Evolutionary conservation across 148 eudicot species (phyloP), one percentile per base, ranked within the genome.

Genomic region (Cornus kousa): DNA sequence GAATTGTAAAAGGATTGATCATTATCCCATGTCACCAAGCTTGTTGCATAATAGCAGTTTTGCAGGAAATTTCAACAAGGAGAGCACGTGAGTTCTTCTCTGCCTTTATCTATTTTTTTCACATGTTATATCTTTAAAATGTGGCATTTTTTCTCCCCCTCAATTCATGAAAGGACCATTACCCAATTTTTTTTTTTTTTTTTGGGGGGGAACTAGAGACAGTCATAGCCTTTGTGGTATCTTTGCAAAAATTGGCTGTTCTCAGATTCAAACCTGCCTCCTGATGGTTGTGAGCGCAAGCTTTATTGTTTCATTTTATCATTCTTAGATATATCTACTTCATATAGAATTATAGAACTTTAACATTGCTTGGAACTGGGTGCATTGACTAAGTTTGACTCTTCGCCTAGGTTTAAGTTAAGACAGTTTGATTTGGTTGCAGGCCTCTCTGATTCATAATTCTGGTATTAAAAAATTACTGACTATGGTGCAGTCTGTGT

Each of bases 21-120:
- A 74, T 69, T 86, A 57, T 66, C 92, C 93, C 37, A 91, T 94
- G 43, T 91, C 95, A 60, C 99, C 98, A 16, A 97, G 99, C 83
- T 86, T 91, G 86, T 82, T 97, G 80, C 99, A 97, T 82, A 88
- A 88, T 79, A 89, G 86, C 79, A 89, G 80, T 76, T 87, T 79
- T 70, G 76, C 82, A 3, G 79, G 86, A 78, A 87, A 82, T 82
- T 85, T 85, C 81, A 86, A 80, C 89, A 90, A 90, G 86, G 97
- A 93, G 69, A 87, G 78, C 87, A 87, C 77, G 98, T 94, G 74
- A 90, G 97, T 88, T 48, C 62, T 32, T 65, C 20, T 3, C 37
- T 35, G 37, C 23, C 22, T 23, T 33, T 50, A 12, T 32, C 43
- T 32, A 24, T 68, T 4, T 50, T 22, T 32, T 43, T 9, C 20